Evolutionary conservation across 345 rosid species (phyloP).

Genomic region (Lepidium didymum): DNA sequence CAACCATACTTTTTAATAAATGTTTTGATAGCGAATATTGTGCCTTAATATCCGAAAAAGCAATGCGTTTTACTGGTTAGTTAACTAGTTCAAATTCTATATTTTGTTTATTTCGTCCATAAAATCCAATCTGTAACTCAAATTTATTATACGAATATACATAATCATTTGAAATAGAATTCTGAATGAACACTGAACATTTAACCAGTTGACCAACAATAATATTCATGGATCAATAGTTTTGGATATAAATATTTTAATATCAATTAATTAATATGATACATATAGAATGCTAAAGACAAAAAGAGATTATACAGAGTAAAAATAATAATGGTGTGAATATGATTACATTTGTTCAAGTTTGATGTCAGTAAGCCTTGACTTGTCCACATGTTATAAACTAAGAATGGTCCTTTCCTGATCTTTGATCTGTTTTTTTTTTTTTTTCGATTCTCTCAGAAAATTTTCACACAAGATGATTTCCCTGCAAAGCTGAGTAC

Average conservation of each 20-base stretch:
- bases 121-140: too few relatives aligned
- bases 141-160: too few relatives aligned
- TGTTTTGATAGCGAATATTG: too few relatives aligned
- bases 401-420: conserved; percentile 12
- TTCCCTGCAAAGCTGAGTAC: conserved; percentile 8
- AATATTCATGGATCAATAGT: too few relatives aligned
- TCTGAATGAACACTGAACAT: too few relatives aligned
- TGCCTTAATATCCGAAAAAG: too few relatives aligned
- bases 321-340: not conserved
- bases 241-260: too few relatives aligned
- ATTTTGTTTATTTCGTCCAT: too few relatives aligned
- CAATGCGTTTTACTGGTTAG: too few relatives aligned
- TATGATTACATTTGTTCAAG: conserved; percentile 17
- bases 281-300: conserved; percentile 3
- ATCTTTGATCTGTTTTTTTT: conserved; percentile 8
- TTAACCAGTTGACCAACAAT: too few relatives aligned
- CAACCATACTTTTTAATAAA: not conserved
- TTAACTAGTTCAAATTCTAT: too few relatives aligned
- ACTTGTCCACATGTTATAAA: conserved; percentile 22
- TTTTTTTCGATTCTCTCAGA: not conserved
- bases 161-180: too few relatives aligned
- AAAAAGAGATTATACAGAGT: not conserved
- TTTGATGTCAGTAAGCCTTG: conserved; percentile 18
- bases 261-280: not conserved
- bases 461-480: conserved; percentile 1